Conservation (phyloP, 495 filamentous ascomycete species). For the Lindgomyces ingoldianus region DNA sequence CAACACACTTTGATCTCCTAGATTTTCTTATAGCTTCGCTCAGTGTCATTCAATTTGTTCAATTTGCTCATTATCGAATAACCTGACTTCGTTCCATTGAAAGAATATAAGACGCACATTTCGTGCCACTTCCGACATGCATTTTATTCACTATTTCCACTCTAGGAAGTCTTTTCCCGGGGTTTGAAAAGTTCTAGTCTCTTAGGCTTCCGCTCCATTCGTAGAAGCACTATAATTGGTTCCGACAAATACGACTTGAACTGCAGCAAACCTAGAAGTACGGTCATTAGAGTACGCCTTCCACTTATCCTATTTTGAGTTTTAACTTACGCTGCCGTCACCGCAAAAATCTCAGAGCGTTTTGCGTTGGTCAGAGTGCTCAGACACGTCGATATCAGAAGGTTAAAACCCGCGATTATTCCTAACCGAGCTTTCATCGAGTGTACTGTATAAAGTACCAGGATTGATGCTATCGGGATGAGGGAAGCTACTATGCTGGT, state of each 20-base stretch:
- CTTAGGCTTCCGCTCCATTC: background rate
- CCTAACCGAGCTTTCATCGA: constrained; percentile 1
- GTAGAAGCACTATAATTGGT: background rate
- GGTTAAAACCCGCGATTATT: background rate
- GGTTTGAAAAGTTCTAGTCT: background rate
- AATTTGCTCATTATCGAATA: too few relatives aligned
- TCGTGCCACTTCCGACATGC: too few relatives aligned
- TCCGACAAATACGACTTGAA: constrained; percentile 14
- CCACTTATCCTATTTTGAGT: too few relatives aligned
- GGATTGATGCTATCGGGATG: constrained; percentile 1
- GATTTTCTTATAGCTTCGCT: too few relatives aligned
- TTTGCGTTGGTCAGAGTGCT: constrained; percentile 9
- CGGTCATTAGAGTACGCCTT: background rate
- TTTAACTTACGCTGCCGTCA: constrained; percentile 9
- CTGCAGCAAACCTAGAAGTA: background rate
- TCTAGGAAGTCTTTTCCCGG: too few relatives aligned
- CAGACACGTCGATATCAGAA: constrained; percentile 2
- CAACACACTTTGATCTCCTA: too few relatives aligned
- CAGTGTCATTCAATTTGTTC: too few relatives aligned
- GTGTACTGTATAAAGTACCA: constrained; percentile 4
- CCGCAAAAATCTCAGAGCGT: constrained; percentile 3
- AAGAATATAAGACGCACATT: too few relatives aligned
- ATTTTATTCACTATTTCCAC: too few relatives aligned
- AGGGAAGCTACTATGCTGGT: constrained; percentile 13
- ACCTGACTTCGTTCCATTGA: too few relatives aligned